Conservation (phyloP, 495 filamentous ascomycete species). For the Apiosordaria backusii region DNA sequence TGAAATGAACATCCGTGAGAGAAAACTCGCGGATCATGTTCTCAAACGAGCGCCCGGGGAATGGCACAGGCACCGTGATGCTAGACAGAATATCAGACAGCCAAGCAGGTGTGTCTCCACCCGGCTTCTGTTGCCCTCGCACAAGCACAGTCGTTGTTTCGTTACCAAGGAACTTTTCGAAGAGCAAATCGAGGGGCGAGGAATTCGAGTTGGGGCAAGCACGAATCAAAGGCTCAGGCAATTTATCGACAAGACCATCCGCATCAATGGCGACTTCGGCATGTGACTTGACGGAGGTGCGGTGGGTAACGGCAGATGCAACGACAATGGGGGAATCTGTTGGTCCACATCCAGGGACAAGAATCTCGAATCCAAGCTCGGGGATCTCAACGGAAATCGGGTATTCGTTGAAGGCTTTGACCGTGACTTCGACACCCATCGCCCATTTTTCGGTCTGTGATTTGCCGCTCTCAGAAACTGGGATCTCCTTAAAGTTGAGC, state of each 20-base stretch:
- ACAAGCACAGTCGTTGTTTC: constrained; percentile 73
- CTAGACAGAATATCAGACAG: constrained; percentile 72
- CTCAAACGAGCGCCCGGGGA: constrained; percentile 75
- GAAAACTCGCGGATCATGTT: constrained; percentile 82
- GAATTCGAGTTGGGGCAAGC: constrained; percentile 68
- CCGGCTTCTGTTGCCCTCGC: constrained; percentile 66
- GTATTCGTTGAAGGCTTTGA: constrained; percentile 66
- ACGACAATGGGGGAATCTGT: constrained; percentile 59
- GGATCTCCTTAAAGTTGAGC: constrained; percentile 70
- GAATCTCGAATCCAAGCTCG: constrained; percentile 73
- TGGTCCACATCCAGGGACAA: constrained; percentile 75
- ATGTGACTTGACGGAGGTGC: constrained; percentile 61
- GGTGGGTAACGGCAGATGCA: constrained; percentile 67
- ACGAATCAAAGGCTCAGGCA: constrained; percentile 66
- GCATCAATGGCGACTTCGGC: constrained; percentile 63
- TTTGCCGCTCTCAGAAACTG: constrained; percentile 36
- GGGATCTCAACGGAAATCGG: constrained; percentile 72
- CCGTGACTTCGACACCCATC: constrained; percentile 72
- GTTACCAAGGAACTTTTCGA: constrained; percentile 78
- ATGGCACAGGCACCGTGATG: constrained; percentile 77
- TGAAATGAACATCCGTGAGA: constrained; percentile 77
- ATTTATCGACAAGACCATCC: constrained; percentile 60
- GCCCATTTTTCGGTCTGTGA: constrained; percentile 41
- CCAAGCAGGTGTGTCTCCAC: constrained; percentile 69
- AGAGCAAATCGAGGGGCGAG: constrained; percentile 81